phyloP scores from a whole-genome alignment of 495 filamentous ascomycete genomes.

The Talaromyces trachyspermus region DNA sequence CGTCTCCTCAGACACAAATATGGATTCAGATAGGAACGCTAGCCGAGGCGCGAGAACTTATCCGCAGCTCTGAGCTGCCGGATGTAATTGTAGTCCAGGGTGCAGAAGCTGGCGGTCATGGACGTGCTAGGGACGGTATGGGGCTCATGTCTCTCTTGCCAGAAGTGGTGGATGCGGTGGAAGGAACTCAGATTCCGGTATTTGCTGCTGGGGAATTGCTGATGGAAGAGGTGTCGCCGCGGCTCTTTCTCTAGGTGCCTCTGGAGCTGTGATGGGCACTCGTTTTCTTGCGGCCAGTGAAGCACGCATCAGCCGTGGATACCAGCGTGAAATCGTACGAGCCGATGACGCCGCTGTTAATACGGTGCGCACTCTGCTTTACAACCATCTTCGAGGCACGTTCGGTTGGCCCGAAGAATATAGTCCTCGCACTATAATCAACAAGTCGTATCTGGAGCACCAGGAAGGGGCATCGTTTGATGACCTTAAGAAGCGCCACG shows the following conservation, averaged over 20 bases:
- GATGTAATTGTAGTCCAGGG: constrained; percentile 72
- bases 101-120: constrained; percentile 68
- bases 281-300: constrained; percentile 62
- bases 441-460: constrained; percentile 54
- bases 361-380: constrained; percentile 61
- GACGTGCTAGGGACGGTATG: constrained; percentile 46
- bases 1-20: constrained; percentile 41
- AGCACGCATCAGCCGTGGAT: constrained; percentile 51
- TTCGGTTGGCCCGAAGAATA: constrained; percentile 60
- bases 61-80: constrained; percentile 30
- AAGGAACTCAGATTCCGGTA: constrained; percentile 40
- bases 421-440: constrained; percentile 55
- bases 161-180: constrained; percentile 50
- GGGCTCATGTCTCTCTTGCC: constrained; percentile 52
- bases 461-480: constrained; percentile 46
- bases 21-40: constrained; percentile 66
- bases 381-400: constrained; percentile 63
- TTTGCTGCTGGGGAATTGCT: constrained; percentile 68
- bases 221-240: constrained; percentile 62
- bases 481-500: constrained; percentile 53
- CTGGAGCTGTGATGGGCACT: constrained; percentile 63
- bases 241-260: constrained; percentile 58
- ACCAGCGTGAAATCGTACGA: constrained; percentile 52
- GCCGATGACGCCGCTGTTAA: constrained; percentile 54
- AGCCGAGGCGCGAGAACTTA: constrained; percentile 41